Conservation (phyloP, 139 green algal species). For the Volvox reticuliferus region DNA sequence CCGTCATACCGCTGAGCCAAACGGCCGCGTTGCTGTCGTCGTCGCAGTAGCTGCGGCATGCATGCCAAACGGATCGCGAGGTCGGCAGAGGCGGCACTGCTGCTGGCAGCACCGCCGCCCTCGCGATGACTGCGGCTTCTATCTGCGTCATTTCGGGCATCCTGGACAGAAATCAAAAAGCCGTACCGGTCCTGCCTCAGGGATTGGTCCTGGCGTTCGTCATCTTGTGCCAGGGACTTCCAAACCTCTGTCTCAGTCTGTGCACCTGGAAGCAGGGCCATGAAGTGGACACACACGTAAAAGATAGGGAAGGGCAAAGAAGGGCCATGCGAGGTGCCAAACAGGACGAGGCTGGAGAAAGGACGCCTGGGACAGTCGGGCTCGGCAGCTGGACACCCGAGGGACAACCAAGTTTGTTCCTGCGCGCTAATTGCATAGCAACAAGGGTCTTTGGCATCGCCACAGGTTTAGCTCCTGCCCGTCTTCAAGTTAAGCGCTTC, state of each 20-base stretch:
- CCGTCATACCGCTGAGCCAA: not conserved
- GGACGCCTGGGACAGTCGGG: too few relatives aligned
- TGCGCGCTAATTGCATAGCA: too few relatives aligned
- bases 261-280: conserved; percentile 29
- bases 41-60: not conserved
- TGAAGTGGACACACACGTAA: too few relatives aligned
- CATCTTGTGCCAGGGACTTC: not conserved
- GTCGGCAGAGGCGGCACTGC: not conserved
- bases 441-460: too few relatives aligned
- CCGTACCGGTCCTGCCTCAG: conserved; percentile 52
- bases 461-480: too few relatives aligned
- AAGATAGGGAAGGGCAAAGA: too few relatives aligned
- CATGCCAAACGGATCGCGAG: not conserved
- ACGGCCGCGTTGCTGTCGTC: not conserved
- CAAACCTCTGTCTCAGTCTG: conserved; percentile 60
- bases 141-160: not conserved
- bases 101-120: conserved; percentile 5
- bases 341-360: too few relatives aligned
- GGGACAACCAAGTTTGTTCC: too few relatives aligned
- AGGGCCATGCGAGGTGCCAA: too few relatives aligned
- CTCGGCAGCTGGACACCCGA: too few relatives aligned
- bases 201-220: not conserved
- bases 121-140: too few relatives aligned
- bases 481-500: too few relatives aligned
- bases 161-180: conserved; percentile 44